These are phyloP conservation scores for Nyctanthes arbortristis DNA, from an alignment of 257 asterid species.

Conservation along the genomic window DNA sequence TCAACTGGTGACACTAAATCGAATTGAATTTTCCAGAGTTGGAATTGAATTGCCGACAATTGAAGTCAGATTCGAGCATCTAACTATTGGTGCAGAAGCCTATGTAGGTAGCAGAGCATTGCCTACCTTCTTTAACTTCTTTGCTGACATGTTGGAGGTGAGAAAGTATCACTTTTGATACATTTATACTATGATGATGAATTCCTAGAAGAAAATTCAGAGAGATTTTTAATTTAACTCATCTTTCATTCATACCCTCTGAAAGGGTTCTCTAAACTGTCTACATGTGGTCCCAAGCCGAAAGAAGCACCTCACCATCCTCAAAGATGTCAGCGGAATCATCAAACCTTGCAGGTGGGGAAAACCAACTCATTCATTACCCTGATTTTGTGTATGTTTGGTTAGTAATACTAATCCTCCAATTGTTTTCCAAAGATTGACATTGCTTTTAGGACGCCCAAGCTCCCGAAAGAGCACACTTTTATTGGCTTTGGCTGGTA, in stretches of 20 bases:
- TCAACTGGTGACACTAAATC: not conserved
- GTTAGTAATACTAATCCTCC: not conserved
- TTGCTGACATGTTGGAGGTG: conserved; percentile 57
- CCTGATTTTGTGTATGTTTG: too few species aligned
- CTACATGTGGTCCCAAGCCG: conserved; percentile 45
- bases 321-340: conserved; percentile 61
- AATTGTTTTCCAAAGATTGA: conserved; percentile 46
- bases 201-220: not conserved
- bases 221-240: not conserved
- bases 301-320: conserved; percentile 55
- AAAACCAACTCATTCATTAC: not conserved
- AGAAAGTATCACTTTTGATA: not conserved
- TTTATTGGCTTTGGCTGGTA: conserved; percentile 69
- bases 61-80: conserved; percentile 46
- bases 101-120: conserved; percentile 44
- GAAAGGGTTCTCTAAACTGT: conserved; percentile 47
- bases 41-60: conserved; percentile 46
- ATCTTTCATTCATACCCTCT: not conserved
- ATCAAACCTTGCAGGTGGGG: conserved; percentile 65
- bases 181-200: not conserved
- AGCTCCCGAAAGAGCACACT: conserved; percentile 67
- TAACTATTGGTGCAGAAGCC: conserved; percentile 39
- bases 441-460: conserved; percentile 76
- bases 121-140: conserved; percentile 48
- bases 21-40: conserved; percentile 27